These are phyloP conservation scores for Rhodotorula sp. DNA, from an alignment of 1,284 basidiomycete genomes.

Conservation along the genomic window DNA sequence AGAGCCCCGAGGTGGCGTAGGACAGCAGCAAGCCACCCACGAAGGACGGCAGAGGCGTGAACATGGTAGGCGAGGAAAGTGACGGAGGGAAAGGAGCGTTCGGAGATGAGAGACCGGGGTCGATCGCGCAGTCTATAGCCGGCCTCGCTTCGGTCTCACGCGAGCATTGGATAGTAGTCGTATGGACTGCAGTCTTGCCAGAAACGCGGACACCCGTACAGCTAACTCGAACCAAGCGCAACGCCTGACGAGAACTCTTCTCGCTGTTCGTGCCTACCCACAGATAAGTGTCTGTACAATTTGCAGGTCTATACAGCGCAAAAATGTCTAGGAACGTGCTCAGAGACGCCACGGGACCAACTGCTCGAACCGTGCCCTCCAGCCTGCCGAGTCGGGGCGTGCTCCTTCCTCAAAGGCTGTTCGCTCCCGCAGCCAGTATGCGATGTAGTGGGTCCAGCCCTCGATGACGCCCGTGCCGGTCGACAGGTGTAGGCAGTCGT, in stretches of 20 bases:
- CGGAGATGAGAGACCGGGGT: neutral
- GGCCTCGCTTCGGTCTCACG: neutral
- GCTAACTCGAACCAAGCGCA: too few species aligned
- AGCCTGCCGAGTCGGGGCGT: neutral
- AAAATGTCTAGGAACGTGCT: too few species aligned
- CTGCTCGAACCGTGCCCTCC: too few species aligned
- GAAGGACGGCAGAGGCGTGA: constrained; percentile 28
- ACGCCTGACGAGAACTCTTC: too few species aligned
- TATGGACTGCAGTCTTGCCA: too few species aligned
- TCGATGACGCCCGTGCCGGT: constrained; percentile 15
- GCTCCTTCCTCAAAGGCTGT: neutral
- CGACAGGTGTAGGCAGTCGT: constrained; percentile 17
- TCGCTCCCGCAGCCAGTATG: constrained; percentile 6
- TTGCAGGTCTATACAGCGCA: too few species aligned
- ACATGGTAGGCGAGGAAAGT: neutral
- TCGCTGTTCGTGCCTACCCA: too few species aligned
- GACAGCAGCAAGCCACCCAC: constrained; percentile 49
- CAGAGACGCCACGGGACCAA: too few species aligned
- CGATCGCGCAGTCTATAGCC: neutral
- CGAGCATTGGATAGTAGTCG: too few species aligned
- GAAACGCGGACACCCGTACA: too few species aligned
- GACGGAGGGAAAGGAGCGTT: neutral
- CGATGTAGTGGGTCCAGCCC: constrained; percentile 13
- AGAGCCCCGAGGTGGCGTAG: constrained; percentile 43
- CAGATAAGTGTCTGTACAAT: too few species aligned